Conservation (phyloP, 306 rosid genomes). For the Cucumis sativus region DNA sequence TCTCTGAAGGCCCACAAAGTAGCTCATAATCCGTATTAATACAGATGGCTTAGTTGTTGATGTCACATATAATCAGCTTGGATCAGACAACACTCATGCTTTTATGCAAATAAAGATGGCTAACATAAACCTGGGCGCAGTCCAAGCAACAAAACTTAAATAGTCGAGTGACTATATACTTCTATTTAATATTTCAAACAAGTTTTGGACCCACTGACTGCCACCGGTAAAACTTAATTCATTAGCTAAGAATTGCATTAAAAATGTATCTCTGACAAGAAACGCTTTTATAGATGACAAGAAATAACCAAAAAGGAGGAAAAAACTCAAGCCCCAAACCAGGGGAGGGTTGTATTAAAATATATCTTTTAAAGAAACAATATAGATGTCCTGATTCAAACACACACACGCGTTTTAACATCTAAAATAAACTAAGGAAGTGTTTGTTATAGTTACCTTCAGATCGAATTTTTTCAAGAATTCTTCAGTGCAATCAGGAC, state of each 20-base stretch:
- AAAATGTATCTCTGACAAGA: not conserved
- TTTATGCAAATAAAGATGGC: not conserved
- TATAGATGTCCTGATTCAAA: not conserved
- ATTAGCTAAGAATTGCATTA: not conserved
- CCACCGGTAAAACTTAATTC: not conserved
- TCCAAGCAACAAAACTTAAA: not conserved
- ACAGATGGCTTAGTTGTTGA: not conserved
- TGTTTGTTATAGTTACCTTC: slow-evolving; percentile 27
- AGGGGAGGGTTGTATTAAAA: not conserved
- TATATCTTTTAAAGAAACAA: not conserved
- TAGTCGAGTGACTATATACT: not conserved
- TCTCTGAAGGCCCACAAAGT: too few relatives aligned
- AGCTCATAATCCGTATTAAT: not conserved
- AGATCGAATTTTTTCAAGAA: slow-evolving; percentile 52
- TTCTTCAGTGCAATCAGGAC: slow-evolving; percentile 88
- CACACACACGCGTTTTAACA: not conserved
- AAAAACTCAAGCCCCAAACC: not conserved
- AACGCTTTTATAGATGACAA: not conserved
- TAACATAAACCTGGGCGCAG: not conserved
- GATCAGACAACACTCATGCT: not conserved
- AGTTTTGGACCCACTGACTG: not conserved
- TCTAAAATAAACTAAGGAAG: not conserved
- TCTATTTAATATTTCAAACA: not conserved
- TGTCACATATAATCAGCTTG: not conserved
- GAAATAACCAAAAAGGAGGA: not conserved